Evolutionary conservation across 768 basidiomycete species (phyloP), one percentile per base, ranked within the genome.

Genomic region (Termitomyces sp.): DNA sequence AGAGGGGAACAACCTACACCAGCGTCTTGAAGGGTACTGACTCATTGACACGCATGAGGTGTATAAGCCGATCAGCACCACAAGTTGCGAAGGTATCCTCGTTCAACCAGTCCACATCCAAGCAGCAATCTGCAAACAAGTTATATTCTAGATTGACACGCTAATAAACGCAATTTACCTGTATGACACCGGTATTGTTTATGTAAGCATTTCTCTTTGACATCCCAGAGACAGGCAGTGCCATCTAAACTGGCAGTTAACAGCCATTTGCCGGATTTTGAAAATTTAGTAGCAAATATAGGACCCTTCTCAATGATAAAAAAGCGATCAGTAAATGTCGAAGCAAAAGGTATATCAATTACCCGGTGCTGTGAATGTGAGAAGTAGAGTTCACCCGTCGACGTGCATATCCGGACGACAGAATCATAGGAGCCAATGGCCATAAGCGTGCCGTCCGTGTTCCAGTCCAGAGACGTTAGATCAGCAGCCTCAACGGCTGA

Each of bases 361-460:
- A 89, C 89, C 80, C 84, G 75, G 63, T 92, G 90, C 58, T 83
- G 81, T 31, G 75, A 68, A 65, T 85, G 78, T 27, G 78, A 75
- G 63, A 90, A 82, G 70, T 90, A 86, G 21, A 82, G 56, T 25
- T 80, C 73, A n/a, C 90, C 91, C 21, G 73, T 68, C 16, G 74
- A 68, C n/a, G 79, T 84, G 64, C 77, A 87, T 42, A 94, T 75
- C 34, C 92, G 83, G 41, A 94, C 78, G 17, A 83, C 70, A 10
- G 83, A 79, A 62, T 93, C 91, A 59, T 87, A 90, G 19, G 87
- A 91, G 11, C 89, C 91, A 56, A 91, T 80, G 6, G 90, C 90
- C 34, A 94, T 75, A 14, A 90, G 72, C 29, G 80, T 80, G 17
- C 92, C 92, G 53, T 89, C 86, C 4, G 73, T 67, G 62, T 82